Conservation (phyloP, 108 stramenopile species). For the Mayamaea pseudoterrestris region DNA sequence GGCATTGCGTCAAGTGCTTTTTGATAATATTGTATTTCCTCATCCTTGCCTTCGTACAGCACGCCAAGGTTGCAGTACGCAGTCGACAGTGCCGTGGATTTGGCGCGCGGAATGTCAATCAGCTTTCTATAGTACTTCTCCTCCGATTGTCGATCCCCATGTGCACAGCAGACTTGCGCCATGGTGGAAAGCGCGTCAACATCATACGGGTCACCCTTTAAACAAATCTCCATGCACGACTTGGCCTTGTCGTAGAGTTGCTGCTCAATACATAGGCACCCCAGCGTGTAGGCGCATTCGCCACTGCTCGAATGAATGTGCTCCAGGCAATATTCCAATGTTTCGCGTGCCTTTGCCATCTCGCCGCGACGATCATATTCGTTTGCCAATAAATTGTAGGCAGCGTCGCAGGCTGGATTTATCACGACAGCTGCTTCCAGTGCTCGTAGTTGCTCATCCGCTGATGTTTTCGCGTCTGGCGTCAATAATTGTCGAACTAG, state of each 20-base stretch:
- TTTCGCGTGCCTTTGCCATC: slow-evolving; percentile 17
- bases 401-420: slow-evolving; percentile 32
- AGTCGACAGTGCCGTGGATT: slow-evolving; percentile 6
- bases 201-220: slow-evolving; percentile 25
- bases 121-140: slow-evolving; percentile 11
- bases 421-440: slow-evolving; percentile 32
- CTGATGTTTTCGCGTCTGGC: slow-evolving; percentile 5
- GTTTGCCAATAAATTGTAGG: slow-evolving; percentile 22
- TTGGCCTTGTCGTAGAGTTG: slow-evolving; percentile 11
- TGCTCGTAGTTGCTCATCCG: background rate
- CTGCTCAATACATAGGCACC: slow-evolving; percentile 12
- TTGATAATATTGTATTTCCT: slow-evolving; percentile 26
- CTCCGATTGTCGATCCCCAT: slow-evolving; percentile 12
- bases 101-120: slow-evolving; percentile 21
- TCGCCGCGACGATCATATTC: slow-evolving; percentile 9
- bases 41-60: slow-evolving; percentile 13
- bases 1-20: slow-evolving; percentile 16
- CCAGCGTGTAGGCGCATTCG: slow-evolving; percentile 27
- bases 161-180: slow-evolving; percentile 12
- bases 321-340: slow-evolving; percentile 27
- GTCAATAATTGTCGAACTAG: slow-evolving; percentile 26
- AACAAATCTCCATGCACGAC: slow-evolving; percentile 17
- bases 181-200: slow-evolving; percentile 22
- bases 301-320: slow-evolving; percentile 26
- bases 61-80: slow-evolving; percentile 39